Evolutionary conservation across 345 rosid genomes (phyloP), one percentile per base, ranked within the genome.

Genomic region (Eucalyptus curtisii): DNA sequence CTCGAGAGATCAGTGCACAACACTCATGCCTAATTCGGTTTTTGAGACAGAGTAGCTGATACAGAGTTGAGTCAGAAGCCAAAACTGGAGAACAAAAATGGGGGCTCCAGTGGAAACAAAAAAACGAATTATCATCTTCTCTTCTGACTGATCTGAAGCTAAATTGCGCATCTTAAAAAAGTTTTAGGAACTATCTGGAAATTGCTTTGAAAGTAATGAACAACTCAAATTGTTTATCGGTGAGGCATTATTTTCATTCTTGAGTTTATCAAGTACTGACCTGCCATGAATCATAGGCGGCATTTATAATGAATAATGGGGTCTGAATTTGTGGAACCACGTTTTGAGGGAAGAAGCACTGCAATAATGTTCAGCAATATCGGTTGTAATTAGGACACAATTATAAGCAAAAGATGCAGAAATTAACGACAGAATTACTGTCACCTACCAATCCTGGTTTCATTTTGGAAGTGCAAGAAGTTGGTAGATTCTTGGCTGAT

Each of bases 261-360:
- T 79, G 53, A 61, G 48, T 19, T 16, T 47, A n/a, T 86, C 89
- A 55, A 44, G 88, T 49, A 64, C 93, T 49, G 87, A 98, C 99
- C 99, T 98, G 99, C 99, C 99, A 97, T 9, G 97, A 96, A 91
- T 97, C 99, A 88, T 97, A 96, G n/a, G 99, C 99, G 3, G 99
- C 94, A 92, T 98, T 98, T 42, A 96, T 92, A 87, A 98, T 87
- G 93, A 98, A 98, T 27, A 98, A 89, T 3, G 99, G 99, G 16
- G 99, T 98, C 88, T 66, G 91, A 71, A 98, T 93, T 87, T 94
- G 92, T 11, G 88, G 94, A 40, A 90, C 95, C 84, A 94, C 93
- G 71, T 96, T 87, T 92, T 97, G 97, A 13, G 99, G 99, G 96
- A 98, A 98, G 95, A 98, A 96, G 90, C 99, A 98, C 99, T 97